phyloP scores from a whole-genome alignment of 768 basidiomycete genomes.

The Ramaria sp. region DNA sequence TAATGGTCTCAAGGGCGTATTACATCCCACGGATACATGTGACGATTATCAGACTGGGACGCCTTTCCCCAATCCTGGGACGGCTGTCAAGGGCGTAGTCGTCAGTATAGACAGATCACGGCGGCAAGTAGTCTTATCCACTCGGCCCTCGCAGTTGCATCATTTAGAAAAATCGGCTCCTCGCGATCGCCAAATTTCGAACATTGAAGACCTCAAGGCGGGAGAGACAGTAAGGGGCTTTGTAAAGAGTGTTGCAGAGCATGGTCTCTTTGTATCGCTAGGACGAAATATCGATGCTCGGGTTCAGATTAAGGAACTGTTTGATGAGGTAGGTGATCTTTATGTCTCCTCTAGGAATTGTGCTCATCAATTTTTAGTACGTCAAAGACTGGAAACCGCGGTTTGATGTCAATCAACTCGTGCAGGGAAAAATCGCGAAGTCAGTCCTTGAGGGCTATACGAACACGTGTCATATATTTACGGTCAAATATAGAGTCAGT shows the following conservation, averaged over 20 bases:
- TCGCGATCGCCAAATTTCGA: constrained; percentile 59
- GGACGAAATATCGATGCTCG: constrained; percentile 81
- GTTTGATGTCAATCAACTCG: constrained; percentile 72
- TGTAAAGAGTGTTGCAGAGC: constrained; percentile 76
- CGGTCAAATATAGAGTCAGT: constrained; percentile 45
- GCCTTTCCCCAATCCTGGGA: constrained; percentile 50
- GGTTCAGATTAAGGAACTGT: constrained; percentile 87
- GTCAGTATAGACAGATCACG: constrained; percentile 55
- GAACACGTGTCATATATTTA: no score
- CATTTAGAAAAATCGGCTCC: constrained; percentile 39
- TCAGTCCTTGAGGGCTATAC: constrained; percentile 22
- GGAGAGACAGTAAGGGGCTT: constrained; percentile 81
- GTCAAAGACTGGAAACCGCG: constrained; percentile 91
- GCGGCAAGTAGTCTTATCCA: constrained; percentile 70
- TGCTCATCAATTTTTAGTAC: constrained; percentile 40
- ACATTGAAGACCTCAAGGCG: constrained; percentile 48
- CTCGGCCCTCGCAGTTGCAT: constrained; percentile 59
- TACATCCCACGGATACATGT: constrained; percentile 72
- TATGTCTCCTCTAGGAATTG: background rate
- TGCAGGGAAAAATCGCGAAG: constrained; percentile 79
- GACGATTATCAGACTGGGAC: constrained; percentile 64
- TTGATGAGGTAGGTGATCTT: constrained; percentile 54
- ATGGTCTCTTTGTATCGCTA: constrained; percentile 82
- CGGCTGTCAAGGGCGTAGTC: constrained; percentile 61
- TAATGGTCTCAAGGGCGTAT: constrained; percentile 33